Percentiles rank a stretch among this genome's conserved stretches.
Evolutionary conservation across 192 early-diverging fungal genomes (phyloP).

Genomic region (Spizellomyces sp.): DNA sequence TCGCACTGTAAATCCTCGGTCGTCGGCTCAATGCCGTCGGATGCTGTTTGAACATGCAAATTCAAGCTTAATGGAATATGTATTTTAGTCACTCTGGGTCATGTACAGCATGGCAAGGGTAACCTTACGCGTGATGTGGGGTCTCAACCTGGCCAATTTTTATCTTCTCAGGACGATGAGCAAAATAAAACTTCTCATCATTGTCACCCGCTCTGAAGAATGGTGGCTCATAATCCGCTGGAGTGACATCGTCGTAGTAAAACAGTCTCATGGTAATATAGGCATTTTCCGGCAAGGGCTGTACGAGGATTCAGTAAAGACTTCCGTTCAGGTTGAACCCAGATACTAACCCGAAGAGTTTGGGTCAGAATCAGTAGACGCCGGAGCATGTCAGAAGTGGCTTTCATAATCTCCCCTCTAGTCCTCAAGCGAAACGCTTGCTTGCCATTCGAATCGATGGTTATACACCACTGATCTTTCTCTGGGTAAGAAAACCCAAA

Average conservation of each 20-base stretch:
- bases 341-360: slow-evolving; percentile 32
- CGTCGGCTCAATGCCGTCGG: slow-evolving; percentile 20
- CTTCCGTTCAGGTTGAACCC: neutral
- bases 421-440: slow-evolving; percentile 23
- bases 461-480: slow-evolving; percentile 35
- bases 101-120: neutral
- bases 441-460: slow-evolving; percentile 31
- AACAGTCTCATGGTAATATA: slow-evolving; percentile 53
- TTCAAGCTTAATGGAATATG: slow-evolving; percentile 6
- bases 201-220: slow-evolving; percentile 40
- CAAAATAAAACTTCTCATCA: slow-evolving; percentile 40
- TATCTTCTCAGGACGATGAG: slow-evolving; percentile 34
- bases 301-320: neutral
- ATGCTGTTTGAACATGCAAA: slow-evolving; percentile 27
- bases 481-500: slow-evolving; percentile 52
- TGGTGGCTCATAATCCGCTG: slow-evolving; percentile 58
- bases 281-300: slow-evolving; percentile 45
- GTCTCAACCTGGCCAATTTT: slow-evolving; percentile 49
- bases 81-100: neutral
- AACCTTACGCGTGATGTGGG: slow-evolving; percentile 42
- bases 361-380: slow-evolving; percentile 53
- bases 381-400: slow-evolving; percentile 41
- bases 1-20: slow-evolving; percentile 6
- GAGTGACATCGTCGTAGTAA: slow-evolving; percentile 59
- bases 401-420: slow-evolving; percentile 40